Percentiles rank a stretch among this genome's conserved stretches.
Evolutionary conservation across 225 moss, liverwort and hornwort species (phyloP).

Genomic region (Bryum argenteum): DNA sequence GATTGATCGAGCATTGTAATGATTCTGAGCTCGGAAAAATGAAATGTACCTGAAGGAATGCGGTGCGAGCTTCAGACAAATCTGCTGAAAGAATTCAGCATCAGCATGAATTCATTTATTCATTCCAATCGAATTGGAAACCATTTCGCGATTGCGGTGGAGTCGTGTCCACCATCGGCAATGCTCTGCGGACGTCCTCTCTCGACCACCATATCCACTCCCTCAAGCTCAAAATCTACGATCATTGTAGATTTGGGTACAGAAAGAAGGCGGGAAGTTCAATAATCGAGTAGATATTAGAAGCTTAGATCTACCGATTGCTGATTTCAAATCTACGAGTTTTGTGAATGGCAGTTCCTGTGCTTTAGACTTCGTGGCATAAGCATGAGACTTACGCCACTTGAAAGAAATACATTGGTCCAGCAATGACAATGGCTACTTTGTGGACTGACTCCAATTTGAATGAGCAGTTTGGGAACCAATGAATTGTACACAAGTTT

Average conservation of each 20-base stretch:
- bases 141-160: conserved; percentile 13
- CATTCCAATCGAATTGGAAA: too few relatives aligned
- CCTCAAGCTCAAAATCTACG: background rate
- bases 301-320: background rate
- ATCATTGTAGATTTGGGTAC: rapidly evolving
- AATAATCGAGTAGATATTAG: background rate
- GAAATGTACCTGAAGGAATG: background rate
- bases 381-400: background rate
- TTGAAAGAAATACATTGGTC: background rate
- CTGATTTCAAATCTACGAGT: background rate
- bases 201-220: conserved; percentile 50
- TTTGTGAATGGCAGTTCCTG: background rate
- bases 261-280: background rate
- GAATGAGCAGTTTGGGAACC: too few relatives aligned
- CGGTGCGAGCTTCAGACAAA: background rate
- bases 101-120: background rate
- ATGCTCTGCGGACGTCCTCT: conserved; percentile 42
- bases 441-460: too few relatives aligned
- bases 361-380: background rate
- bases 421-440: background rate
- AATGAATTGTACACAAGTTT: too few relatives aligned
- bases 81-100: background rate
- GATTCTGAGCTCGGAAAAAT: background rate
- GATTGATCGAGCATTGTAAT: too few relatives aligned
- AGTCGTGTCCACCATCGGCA: conserved; percentile 44